Evolutionary conservation across 352 stramenopile species (phyloP), one percentile per base, ranked within the genome.

Genomic region (Aphanomyces invadans): DNA sequence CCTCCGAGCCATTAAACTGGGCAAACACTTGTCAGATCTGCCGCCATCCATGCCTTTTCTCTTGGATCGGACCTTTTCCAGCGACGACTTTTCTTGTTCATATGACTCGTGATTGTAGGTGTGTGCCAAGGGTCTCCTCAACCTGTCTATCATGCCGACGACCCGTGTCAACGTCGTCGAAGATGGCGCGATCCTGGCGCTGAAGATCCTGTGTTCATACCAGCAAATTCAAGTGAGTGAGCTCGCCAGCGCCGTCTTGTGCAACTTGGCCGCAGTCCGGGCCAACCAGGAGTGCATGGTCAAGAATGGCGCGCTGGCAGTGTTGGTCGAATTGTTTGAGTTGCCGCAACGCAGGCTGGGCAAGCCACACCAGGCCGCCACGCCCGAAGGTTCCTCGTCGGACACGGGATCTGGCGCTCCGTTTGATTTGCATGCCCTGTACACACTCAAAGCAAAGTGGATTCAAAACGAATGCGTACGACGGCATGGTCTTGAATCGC

Each of bases 111-210:
- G 59, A 21, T 26, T 71, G 26, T 64, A 68, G 29, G 59, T 63
- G 19, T 88, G 78, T 64, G 78, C 78, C 36, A 80, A 84, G 51
- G 82, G 78, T 31, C 59, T 92, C 17, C 63, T 93, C 1, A 93
- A 92, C 46, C 71, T 93, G 25, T 93, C 85, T 17, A 88, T 93
- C 36, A 55, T 90, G 19, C 81, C 81, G 2, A 89, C 83, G 23
- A 92, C 85, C 9, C 82, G 85, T 23, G 74, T 77, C 1, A 74
- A 76, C 21, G 76, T 92, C 66, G 76, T 93, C 26, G 84, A 93
- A 61, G 84, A 92, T 62, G 84, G 84, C 38, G 81, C 73, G 2
- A 70, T 93, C 42, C 51, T 69, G 7, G 83, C 78, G 33, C 65
- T 93, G 1, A 73, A 77, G 53, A 76, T 88, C 15, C 60, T 93